Evolutionary conservation across 805 yeast genomes (phyloP).

Genomic region (Ogataea methylovora): DNA sequence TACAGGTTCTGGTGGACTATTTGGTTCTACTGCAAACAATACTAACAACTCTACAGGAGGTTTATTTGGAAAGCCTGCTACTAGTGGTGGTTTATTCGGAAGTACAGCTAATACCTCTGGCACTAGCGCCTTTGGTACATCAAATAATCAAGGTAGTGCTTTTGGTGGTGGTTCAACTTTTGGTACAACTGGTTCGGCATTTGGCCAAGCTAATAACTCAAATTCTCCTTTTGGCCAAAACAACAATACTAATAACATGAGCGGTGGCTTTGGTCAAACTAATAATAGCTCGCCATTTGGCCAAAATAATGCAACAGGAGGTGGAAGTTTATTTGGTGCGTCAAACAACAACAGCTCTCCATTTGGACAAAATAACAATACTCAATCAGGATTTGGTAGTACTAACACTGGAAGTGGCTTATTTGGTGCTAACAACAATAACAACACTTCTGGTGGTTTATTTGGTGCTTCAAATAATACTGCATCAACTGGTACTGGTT

Average conservation of each 20-base stretch:
- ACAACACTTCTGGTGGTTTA: conserved; percentile 11
- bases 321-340: conserved; percentile 16
- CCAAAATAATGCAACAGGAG: conserved; percentile 9
- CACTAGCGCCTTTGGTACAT: conserved; percentile 8
- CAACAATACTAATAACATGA: conserved; percentile 7
- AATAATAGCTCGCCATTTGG: conserved; percentile 10
- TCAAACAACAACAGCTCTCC: conserved; percentile 10
- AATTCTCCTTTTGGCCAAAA: conserved; percentile 16
- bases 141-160: conserved; percentile 5
- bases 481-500: conserved; percentile 5
- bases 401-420: conserved; percentile 4
- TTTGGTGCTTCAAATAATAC: conserved; percentile 14
- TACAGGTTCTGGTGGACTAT: conserved; percentile 23
- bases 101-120: conserved; percentile 13
- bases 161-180: conserved; percentile 23
- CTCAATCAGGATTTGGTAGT: conserved; percentile 15
- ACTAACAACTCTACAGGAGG: too few relatives aligned
- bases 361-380: conserved; percentile 11
- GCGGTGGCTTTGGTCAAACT: conserved; percentile 17
- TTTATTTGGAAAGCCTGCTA: conserved; percentile 11
- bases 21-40: too few relatives aligned
- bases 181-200: conserved; percentile 10
- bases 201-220: conserved; percentile 13
- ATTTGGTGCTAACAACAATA: conserved; percentile 19
- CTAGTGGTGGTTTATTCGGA: conserved; percentile 24